Percentiles rank a stretch among this genome's conserved stretches.
Evolutionary conservation across 2,329 filamentous ascomycete species (phyloP).

Genomic region (Thielaviopsis musarum): DNA sequence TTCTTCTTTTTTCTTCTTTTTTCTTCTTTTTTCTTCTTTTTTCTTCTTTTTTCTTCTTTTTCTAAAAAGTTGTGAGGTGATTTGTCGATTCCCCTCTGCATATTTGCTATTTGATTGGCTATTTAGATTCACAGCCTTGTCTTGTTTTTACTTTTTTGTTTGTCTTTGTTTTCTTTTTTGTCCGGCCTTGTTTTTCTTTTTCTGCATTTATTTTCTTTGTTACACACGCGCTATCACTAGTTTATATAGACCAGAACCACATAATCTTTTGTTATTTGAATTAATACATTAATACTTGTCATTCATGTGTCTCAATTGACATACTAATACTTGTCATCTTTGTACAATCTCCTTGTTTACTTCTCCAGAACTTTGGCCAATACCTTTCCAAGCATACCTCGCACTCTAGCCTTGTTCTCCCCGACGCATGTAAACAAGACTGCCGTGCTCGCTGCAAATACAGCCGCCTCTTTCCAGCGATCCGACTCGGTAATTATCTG

Average conservation of each 20-base stretch:
- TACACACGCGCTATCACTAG: not conserved
- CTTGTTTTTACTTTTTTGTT: not conserved
- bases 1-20: not conserved
- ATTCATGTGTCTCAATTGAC: no score
- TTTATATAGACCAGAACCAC: not conserved
- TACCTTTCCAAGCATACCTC: conserved; percentile 51
- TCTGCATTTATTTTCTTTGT: no score
- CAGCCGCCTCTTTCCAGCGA: conserved; percentile 49
- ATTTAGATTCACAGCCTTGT: not conserved
- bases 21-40: not conserved
- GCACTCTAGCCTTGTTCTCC: conserved; percentile 45
- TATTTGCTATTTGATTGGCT: not conserved
- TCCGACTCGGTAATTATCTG: conserved; percentile 33
- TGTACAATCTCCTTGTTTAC: conserved; percentile 16
- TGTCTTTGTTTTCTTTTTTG: not conserved
- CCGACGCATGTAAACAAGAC: conserved; percentile 51
- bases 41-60: not conserved
- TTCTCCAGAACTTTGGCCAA: conserved; percentile 31
- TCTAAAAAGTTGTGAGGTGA: not conserved
- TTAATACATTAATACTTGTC: no score
- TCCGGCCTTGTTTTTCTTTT: no score
- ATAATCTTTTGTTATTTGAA: not conserved
- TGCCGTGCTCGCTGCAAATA: conserved; percentile 51
- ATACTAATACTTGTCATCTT: no score
- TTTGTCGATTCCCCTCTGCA: not conserved